Conservation (phyloP, 139 green algal species). For the Chlorella sorokiniana region DNA sequence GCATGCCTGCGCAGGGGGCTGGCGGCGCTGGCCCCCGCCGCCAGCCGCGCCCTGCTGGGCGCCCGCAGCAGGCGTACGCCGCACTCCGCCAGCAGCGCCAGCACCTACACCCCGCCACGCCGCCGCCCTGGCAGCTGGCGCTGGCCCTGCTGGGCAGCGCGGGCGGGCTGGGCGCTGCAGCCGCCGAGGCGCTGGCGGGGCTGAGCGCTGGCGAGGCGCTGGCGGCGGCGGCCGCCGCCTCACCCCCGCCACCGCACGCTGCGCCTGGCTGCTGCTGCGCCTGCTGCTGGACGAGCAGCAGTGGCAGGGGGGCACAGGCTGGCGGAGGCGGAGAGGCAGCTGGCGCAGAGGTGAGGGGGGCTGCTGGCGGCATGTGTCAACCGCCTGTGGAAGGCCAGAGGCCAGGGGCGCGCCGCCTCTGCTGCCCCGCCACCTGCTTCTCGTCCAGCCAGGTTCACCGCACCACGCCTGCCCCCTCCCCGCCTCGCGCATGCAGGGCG, state of each 20-base stretch:
- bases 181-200: background rate
- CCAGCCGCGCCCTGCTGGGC: constrained; percentile 7
- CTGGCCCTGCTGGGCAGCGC: constrained; percentile 5
- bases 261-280: constrained; percentile 30
- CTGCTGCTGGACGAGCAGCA: constrained; percentile 28
- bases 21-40: background rate
- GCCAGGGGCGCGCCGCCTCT: background rate
- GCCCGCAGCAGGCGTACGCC: background rate
- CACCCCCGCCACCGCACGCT: constrained; percentile 7
- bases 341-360: constrained; percentile 8
- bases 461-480: background rate
- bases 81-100: background rate
- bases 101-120: background rate
- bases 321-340: constrained; percentile 19
- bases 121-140: constrained; percentile 16
- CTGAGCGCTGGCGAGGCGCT: background rate
- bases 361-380: background rate
- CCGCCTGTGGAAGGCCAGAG: background rate
- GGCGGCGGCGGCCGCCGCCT: constrained; percentile 8
- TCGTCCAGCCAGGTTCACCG: background rate
- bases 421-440: background rate
- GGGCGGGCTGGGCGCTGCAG: background rate
- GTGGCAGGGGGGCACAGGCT: constrained; percentile 17
- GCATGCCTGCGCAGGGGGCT: background rate
- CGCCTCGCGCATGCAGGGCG: background rate